These are phyloP conservation scores for Penicillium sp. DNA, from an alignment of 2,329 filamentous ascomycete species.

Conservation along the genomic window DNA sequence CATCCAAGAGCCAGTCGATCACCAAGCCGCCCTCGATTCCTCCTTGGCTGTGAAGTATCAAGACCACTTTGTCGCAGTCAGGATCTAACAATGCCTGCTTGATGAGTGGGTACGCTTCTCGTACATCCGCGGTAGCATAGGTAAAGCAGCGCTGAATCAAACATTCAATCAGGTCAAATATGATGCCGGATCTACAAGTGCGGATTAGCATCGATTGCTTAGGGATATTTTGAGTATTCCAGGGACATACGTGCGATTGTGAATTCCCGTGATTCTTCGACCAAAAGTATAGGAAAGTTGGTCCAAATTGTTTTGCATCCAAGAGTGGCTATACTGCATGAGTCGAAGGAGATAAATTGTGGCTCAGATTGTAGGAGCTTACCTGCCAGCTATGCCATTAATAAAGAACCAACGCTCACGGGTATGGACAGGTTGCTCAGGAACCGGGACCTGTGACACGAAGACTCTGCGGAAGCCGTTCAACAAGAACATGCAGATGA, in stretches of 20 bases:
- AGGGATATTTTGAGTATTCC: no score
- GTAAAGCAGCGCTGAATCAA: conserved; percentile 72
- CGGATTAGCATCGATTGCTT: neutral
- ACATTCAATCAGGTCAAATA: conserved; percentile 77
- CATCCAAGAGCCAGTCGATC: conserved; percentile 73
- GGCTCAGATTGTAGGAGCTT: conserved; percentile 43
- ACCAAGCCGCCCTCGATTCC: conserved; percentile 71
- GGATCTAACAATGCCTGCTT: conserved; percentile 64
- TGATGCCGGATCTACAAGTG: conserved; percentile 53
- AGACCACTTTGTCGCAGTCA: conserved; percentile 65
- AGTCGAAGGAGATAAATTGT: neutral
- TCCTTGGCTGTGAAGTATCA: conserved; percentile 76
- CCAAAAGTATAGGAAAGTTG: conserved; percentile 70
- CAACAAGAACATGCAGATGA: conserved; percentile 31
- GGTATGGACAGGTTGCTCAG: conserved; percentile 40
- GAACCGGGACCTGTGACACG: conserved; percentile 26
- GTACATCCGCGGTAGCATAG: conserved; percentile 68
- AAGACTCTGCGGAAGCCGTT: conserved; percentile 53
- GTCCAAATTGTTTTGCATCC: conserved; percentile 70
- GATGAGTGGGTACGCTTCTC: conserved; percentile 59
- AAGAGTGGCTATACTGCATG: conserved; percentile 49
- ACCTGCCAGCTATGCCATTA: conserved; percentile 62
- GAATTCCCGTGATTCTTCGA: conserved; percentile 68
- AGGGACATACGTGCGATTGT: conserved; percentile 64
- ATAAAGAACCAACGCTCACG: conserved; percentile 78